Conservation (phyloP, 352 stramenopile genomes). For the Pythium utonaiense region DNA sequence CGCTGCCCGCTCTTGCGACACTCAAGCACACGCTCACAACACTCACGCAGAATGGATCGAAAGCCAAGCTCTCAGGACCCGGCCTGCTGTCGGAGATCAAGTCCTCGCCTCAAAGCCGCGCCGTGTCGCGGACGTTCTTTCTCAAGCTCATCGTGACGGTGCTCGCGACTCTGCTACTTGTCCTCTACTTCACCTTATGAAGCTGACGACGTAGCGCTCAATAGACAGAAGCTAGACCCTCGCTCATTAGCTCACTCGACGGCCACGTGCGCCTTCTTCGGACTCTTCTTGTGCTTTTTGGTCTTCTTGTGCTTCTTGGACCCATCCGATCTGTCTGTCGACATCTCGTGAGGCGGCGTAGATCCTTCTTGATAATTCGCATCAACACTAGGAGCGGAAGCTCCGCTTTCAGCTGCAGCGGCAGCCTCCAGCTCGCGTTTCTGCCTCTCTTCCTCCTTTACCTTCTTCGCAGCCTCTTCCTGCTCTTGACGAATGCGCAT, state of each 20-base stretch:
- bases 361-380: no score
- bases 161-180: conserved; percentile 51
- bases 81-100: conserved; percentile 49
- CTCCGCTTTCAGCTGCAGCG: neutral
- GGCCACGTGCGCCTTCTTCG: conserved; percentile 9
- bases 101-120: conserved; percentile 37
- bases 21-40: conserved; percentile 42
- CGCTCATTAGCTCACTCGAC: conserved; percentile 2
- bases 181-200: conserved; percentile 43
- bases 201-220: neutral
- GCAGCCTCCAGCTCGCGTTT: neutral
- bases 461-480: conserved; percentile 7
- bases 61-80: conserved; percentile 32
- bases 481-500: conserved; percentile 22
- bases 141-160: conserved; percentile 67
- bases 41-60: conserved; percentile 7
- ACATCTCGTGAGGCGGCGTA: neutral
- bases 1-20: conserved; percentile 45
- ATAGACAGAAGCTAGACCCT: no score
- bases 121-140: conserved; percentile 58
- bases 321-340: neutral
- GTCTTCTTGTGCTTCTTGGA: conserved; percentile 17
- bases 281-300: conserved; percentile 3
- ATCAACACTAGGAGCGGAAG: no score
- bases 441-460: conserved; percentile 13